Conservation (phyloP, 2,329 filamentous ascomycete genomes). For the Cytospora paraplurivora region DNA sequence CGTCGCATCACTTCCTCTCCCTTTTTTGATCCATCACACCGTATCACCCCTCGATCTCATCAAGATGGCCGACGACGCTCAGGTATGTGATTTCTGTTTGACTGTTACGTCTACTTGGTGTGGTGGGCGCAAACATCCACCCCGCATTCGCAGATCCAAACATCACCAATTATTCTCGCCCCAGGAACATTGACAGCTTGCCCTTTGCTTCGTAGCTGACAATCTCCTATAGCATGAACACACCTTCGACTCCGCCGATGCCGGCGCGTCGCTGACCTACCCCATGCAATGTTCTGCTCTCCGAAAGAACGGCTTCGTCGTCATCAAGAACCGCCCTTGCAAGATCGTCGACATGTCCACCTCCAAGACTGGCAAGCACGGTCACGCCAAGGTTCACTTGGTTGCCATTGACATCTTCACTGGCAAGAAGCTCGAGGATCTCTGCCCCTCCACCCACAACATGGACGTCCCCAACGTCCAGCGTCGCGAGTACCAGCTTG, state of each 20-base stretch:
- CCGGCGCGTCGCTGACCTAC: conserved; percentile 90
- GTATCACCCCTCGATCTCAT: conserved; percentile 42
- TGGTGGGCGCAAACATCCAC: conserved; percentile 43
- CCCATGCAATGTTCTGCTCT: conserved; percentile 99
- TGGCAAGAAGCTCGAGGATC: conserved; percentile 98
- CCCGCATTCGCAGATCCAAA: conserved; percentile 45
- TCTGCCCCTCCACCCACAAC: conserved; percentile 96
- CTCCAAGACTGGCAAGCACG: conserved; percentile 99
- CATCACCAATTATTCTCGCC: conserved; percentile 29
- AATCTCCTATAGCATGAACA: conserved; percentile 59
- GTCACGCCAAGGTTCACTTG: conserved; percentile 99
- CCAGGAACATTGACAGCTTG: conserved; percentile 4
- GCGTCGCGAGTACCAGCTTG: conserved; percentile 90
- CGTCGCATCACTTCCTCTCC: conserved; percentile 23
- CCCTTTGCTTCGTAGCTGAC: conserved; percentile 16
- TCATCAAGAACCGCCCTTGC: conserved; percentile 98
- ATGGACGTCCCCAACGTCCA: conserved; percentile 96
- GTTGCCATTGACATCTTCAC: conserved; percentile 99
- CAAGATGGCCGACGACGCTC: conserved; percentile 59
- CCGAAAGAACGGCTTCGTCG: conserved; percentile 98
- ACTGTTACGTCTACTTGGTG: conserved; percentile 26
- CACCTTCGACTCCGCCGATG: conserved; percentile 87
- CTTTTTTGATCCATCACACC: conserved; percentile 18
- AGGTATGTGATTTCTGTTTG: conserved; percentile 46
- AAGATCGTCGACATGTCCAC: conserved; percentile 99